Base-by-base conservation (phyloP, 805 yeast species). In the Saccharomycopsis sp. region DNA sequence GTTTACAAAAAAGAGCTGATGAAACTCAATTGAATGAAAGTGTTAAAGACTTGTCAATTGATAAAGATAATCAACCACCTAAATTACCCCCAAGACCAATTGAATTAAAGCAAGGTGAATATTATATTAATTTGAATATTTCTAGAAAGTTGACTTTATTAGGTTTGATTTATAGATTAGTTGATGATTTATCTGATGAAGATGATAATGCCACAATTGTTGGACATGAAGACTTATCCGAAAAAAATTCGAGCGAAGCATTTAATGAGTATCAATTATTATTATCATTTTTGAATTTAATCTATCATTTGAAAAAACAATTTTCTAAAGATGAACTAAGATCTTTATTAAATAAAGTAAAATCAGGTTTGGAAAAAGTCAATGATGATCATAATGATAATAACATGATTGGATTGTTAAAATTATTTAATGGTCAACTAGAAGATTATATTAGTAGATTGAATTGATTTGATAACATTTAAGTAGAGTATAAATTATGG, bases 201-300 rank as follows among this genome's bases (percentile, higher is more conserved):
- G 29, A 8, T 15, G 31, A 21, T 27, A 19, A 19, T 26, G 31
- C 4, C 8, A 6, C 18, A 17, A 17, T 18, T 6, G 25, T 9
- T 9, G 15, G n/a, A 28, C 14, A 23, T 8, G 26, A 23, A 23
- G 26, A 23, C 6, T 10, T 8, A 23, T 6, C 6, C 10, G 26
- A 23, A 23, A 23, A 23, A 23, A 23, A 23, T 23, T 12, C 9
- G 9, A 17, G 10, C n/a, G 28, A 17, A 5, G 37, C 25, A 20
- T 5, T n/a, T 37, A 30, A 25, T n/a, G 39, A 28, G n/a, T 1
- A 48, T 46, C 63, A 70, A 31, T 59, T 69, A 2, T 54, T 81
- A 6, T 58, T 76, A 31, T 70, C 78, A 3, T 75, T 69, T 55
- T 56, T 80, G 48, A 79, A 79, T 51, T 64, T 82, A 40, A 62